These are phyloP conservation scores for Phytophthora hybrid DNA, from an alignment of 352 stramenopile genomes.

Conservation along the genomic window DNA sequence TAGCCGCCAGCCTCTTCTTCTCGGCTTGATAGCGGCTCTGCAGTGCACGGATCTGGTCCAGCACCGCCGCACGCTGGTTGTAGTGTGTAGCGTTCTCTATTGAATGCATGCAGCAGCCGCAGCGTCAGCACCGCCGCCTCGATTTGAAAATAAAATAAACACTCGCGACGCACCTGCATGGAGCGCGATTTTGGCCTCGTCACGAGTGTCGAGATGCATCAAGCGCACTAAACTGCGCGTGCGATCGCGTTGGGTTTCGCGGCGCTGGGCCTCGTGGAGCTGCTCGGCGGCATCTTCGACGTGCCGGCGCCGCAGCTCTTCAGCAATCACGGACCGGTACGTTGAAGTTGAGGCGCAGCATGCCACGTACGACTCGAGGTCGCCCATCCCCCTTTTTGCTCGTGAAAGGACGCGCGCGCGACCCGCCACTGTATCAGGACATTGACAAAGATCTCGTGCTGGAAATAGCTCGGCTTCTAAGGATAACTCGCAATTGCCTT, in stretches of 20 bases:
- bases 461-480: slow-evolving; percentile 20
- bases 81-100: slow-evolving; percentile 44
- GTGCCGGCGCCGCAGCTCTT: slow-evolving; percentile 41
- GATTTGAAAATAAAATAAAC: slow-evolving; percentile 2
- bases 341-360: slow-evolving; percentile 32
- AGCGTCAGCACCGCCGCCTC: slow-evolving; percentile 10
- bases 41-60: slow-evolving; percentile 45
- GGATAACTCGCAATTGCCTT: slow-evolving; percentile 3
- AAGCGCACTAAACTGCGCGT: slow-evolving; percentile 64
- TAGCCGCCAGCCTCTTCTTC: slow-evolving; percentile 55
- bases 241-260: slow-evolving; percentile 39
- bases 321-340: slow-evolving; percentile 37
- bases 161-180: slow-evolving; percentile 47
- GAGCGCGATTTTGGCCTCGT: slow-evolving; percentile 38
- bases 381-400: slow-evolving; percentile 12
- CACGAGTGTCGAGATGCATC: slow-evolving; percentile 56
- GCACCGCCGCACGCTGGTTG: slow-evolving; percentile 45
- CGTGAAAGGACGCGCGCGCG: slow-evolving; percentile 15
- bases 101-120: slow-evolving; percentile 9
- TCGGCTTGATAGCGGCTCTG: slow-evolving; percentile 49
- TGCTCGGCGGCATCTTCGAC: slow-evolving; percentile 8
- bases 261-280: slow-evolving; percentile 27
- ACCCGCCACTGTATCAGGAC: slow-evolving; percentile 1
- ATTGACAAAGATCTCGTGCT: slow-evolving; percentile 22
- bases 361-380: slow-evolving; percentile 14